Conservation (phyloP, 169 alveolate genomes). For the Cryptosporidium baileyi region DNA sequence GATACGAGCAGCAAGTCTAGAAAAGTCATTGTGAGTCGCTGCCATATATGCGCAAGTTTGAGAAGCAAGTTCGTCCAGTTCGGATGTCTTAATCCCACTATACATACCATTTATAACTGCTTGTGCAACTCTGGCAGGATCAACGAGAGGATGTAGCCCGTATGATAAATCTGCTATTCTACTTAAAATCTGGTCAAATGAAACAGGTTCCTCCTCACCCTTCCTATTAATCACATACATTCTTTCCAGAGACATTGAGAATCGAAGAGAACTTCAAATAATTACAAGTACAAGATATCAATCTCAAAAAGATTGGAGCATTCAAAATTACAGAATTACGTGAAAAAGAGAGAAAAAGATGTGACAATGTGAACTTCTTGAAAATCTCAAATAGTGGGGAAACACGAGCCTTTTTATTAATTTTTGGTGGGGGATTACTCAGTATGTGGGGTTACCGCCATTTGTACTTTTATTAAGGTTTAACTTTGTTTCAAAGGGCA, state of each 20-base stretch:
- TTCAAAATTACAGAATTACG: no score
- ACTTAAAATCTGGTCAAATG: constrained; percentile 82
- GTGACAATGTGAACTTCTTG: background rate
- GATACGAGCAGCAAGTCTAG: constrained; percentile 96
- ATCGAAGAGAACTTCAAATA: background rate
- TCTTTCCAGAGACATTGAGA: background rate
- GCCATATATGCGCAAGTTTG: constrained; percentile 99
- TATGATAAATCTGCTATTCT: constrained; percentile 81
- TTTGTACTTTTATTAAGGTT: background rate
- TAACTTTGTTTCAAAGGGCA: background rate
- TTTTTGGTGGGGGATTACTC: constrained; percentile 15
- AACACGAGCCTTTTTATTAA: constrained; percentile 5
- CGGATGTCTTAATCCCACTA: constrained; percentile 91
- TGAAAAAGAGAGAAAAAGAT: background rate
- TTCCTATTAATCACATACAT: constrained; percentile 85
- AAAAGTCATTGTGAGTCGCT: constrained; percentile 96
- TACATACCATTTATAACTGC: constrained; percentile 92
- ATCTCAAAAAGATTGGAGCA: background rate
- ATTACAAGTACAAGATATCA: background rate
- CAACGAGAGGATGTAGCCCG: constrained; percentile 86
- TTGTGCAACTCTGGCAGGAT: constrained; percentile 86
- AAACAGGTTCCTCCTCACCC: constrained; percentile 84
- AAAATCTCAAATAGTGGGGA: constrained; percentile 31
- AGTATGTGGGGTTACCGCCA: constrained; percentile 62
- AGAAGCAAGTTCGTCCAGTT: constrained; percentile 95